phyloP scores from a whole-genome alignment of 306 rosid genomes.

The Biancaea sappan region DNA sequence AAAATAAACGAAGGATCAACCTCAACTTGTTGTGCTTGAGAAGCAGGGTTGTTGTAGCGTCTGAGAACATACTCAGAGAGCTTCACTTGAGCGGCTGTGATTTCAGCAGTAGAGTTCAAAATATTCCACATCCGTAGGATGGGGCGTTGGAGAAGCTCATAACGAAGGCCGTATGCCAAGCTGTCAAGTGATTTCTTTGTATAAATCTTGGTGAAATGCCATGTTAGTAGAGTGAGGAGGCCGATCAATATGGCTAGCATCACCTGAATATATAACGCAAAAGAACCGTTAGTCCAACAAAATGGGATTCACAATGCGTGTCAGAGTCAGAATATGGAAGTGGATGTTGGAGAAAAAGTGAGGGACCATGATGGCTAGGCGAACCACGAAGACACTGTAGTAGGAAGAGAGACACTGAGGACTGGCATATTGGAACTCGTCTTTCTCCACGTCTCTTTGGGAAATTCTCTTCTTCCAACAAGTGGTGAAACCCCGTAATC shows the following conservation, averaged over 20 bases:
- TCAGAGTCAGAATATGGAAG: too few relatives aligned
- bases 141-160: constrained; percentile 93
- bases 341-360: not conserved
- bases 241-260: constrained; percentile 98
- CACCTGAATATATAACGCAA: constrained; percentile 58
- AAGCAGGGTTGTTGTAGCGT: constrained; percentile 67
- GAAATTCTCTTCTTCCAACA: constrained; percentile 58
- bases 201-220: constrained; percentile 96
- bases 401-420: constrained; percentile 86
- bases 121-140: constrained; percentile 94
- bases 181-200: constrained; percentile 72
- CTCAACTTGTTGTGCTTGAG: constrained; percentile 96
- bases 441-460: constrained; percentile 84
- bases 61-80: constrained; percentile 80
- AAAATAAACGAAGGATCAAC: constrained; percentile 41
- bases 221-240: constrained; percentile 82
- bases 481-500: constrained; percentile 45
- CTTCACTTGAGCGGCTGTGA: constrained; percentile 89
- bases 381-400: constrained; percentile 95
- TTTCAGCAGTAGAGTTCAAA: constrained; percentile 89
- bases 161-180: constrained; percentile 92
- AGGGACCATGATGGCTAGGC: constrained; percentile 92
- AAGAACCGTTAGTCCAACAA: not conserved
- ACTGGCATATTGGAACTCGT: constrained; percentile 68
- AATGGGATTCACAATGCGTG: too few relatives aligned